Base-by-base conservation (phyloP, 1,284 basidiomycete genomes). In the Athelia sp. region DNA sequence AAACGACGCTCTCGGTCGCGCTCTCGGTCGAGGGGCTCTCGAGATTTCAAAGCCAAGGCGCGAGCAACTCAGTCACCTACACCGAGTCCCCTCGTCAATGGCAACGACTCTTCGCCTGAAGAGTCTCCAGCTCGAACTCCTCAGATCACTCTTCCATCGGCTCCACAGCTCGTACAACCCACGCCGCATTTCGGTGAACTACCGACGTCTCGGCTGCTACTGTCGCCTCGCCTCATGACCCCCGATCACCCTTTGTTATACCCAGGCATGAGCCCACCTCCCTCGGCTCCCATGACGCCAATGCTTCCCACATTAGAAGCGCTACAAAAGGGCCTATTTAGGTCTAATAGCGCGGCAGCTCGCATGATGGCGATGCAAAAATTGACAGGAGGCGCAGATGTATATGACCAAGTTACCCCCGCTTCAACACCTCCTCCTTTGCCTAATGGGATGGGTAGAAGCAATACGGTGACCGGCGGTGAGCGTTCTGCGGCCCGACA, bases 381-480 rank as follows among this genome's bases (percentile, higher is more conserved):
- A 60, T 70, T 90, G 46, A 87, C 82, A 1, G 81, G 82, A 19
- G 82, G 80, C 31, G 73, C 74, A 31, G 79, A 82, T 54, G 71
- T 71, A 4, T 75, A 82, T 54, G 81, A 84, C 50, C 36, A 40
- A n/a, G 71, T 59, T n/a, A 65, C 74, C 4, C 60, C 76, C n/a
- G 75, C 78, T 1, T 55, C 65, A 10, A 68, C 79, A 13, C 76
- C 81, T 4, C 75, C 80, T 21, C 74, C 75, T 18, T 68, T 67
- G 21, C 64, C 68, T 3, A 70, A 64, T 10, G 76, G 75, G 54
- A 68, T 90, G 19, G 71, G 69, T 50, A 75, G 88, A 50, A 90
- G 84, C 60, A 90, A 90, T 59, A 91, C 88, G 13, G 81, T 90
- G 15, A 77, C 87, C 1, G 87, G 86, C 3, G 87, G 86, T 15